Percentiles rank a stretch among this genome's conserved stretches.
phyloP scores from a whole-genome alignment of 306 rosid species.

The Cucumis hystrix region DNA sequence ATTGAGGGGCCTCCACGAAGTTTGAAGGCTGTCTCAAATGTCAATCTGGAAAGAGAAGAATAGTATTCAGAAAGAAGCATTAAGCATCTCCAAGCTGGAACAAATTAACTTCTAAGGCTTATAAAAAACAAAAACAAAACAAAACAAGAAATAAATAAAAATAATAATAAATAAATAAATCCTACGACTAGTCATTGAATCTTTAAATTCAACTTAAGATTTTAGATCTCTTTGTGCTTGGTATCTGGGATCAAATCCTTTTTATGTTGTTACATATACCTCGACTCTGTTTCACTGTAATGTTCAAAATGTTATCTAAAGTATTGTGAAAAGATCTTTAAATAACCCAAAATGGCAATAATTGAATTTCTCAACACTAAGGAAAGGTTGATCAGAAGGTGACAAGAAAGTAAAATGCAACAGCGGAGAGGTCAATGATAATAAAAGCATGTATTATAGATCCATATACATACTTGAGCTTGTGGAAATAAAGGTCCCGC shows the following conservation, averaged over 20 bases:
- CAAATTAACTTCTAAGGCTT: not conserved
- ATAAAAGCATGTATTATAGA: not conserved
- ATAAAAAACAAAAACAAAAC: not conserved
- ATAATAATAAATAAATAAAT: too few species aligned
- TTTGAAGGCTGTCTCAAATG: conserved; percentile 82
- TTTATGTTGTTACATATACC: not conserved
- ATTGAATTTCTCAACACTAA: not conserved
- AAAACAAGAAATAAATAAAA: not conserved
- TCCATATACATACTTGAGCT: conserved; percentile 60
- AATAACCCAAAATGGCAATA: not conserved
- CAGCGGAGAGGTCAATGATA: not conserved
- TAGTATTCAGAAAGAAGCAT: not conserved
- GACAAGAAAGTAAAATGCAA: not conserved
- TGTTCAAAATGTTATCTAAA: not conserved
- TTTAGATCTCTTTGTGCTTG: not conserved
- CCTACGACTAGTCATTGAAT: not conserved
- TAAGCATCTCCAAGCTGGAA: not conserved
- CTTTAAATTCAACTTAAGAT: not conserved
- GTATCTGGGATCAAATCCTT: not conserved
- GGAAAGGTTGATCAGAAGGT: not conserved
- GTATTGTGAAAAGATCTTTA: not conserved
- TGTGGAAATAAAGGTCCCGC: conserved; percentile 94
- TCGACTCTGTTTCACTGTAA: not conserved
- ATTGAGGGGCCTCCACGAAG: conserved; percentile 97
- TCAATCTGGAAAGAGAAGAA: conserved; percentile 44